Base-by-base conservation (phyloP, 805 yeast species). In the Saccharomycopsis oosterbeekiorum region DNA sequence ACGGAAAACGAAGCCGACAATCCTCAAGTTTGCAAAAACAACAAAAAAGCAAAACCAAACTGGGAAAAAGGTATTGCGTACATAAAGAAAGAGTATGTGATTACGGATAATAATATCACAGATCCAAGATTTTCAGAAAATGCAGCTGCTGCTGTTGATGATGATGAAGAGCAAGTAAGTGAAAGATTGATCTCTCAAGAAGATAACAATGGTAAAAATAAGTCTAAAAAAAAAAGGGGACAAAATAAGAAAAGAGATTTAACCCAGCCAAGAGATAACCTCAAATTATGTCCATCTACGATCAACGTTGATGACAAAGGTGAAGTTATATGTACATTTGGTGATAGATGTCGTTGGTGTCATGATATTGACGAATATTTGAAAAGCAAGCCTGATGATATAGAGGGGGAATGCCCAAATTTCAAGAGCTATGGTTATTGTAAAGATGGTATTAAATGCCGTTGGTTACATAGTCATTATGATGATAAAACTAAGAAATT, bases 401-500 rank as follows among this genome's bases (percentile, higher is more conserved):
- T 89, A 24, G 81, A 78, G 10, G 96, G 96, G 0, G 69, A 68
- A 1, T 94, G 99, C 73, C 98, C 99, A 0, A 97, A 89, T 2
- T 91, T 75, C 70, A 76, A 76, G 40, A 86, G 88, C 1, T 76
- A 89, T 41, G 99, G 99, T 0, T 85, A 83, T 69, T 94, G 99
- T 77, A 96, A 97, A 3, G 81, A 87, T 64, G 99, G 99, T 0
- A 74, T 89, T 67, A 93, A 89, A 71, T 94, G 99, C 75, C 82
- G 97, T 68, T 94, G 97, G 89, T 79, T 94, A 61, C 75, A 80
- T 2, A 81, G 89, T 15, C 98, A 94, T 74, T 80, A 75, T 68
- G 70, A 80, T 66, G 69, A 69, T 39, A 85, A 76, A 61, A 73
- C 78, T 17, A 75, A 74, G 59, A 74, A 71, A 62, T 71, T 85